A percentile compares a stretch with the other conserved stretches of the same genome.
Evolutionary conservation across 495 filamentous ascomycete genomes (phyloP).

Genomic region (Penicillium salamii): DNA sequence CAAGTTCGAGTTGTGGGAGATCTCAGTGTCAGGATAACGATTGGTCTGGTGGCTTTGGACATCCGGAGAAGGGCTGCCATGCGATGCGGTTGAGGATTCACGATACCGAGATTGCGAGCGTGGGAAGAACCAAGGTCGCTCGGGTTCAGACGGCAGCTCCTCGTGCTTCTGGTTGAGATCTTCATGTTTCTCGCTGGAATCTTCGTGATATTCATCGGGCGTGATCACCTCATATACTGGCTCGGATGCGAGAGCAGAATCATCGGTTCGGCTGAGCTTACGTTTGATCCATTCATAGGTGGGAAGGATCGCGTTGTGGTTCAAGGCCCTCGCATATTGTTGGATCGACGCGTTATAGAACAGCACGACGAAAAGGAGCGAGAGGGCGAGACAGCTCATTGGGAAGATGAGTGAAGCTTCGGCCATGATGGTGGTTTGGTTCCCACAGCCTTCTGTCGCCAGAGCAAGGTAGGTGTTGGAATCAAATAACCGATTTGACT

Average conservation of each 20-base stretch:
- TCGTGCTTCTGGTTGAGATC: no score
- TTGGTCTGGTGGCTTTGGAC: no score
- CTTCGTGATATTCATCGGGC: not conserved
- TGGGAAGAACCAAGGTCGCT: not conserved
- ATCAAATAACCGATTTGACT: not conserved
- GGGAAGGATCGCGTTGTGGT: not conserved
- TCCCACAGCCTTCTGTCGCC: not conserved
- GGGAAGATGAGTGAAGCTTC: slow-evolving; percentile 15
- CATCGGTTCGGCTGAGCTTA: not conserved
- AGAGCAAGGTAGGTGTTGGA: not conserved
- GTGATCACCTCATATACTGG: not conserved
- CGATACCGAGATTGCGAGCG: not conserved
- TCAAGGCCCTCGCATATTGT: not conserved
- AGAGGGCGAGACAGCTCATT: slow-evolving; percentile 13
- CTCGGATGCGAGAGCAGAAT: not conserved
- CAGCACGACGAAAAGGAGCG: slow-evolving; percentile 14
- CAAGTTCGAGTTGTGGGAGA: no score
- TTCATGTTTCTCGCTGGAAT: no score
- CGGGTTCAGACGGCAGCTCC: not conserved
- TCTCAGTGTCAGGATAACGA: no score
- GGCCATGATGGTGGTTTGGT: not conserved
- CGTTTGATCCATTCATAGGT: not conserved
- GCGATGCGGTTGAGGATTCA: not conserved
- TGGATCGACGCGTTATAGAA: slow-evolving; percentile 6
- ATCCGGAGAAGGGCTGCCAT: no score